Percentiles rank a stretch among this genome's conserved stretches.
Conservation (phyloP, 2,329 filamentous ascomycete genomes). For the Simplicillium aogashimaense region DNA sequence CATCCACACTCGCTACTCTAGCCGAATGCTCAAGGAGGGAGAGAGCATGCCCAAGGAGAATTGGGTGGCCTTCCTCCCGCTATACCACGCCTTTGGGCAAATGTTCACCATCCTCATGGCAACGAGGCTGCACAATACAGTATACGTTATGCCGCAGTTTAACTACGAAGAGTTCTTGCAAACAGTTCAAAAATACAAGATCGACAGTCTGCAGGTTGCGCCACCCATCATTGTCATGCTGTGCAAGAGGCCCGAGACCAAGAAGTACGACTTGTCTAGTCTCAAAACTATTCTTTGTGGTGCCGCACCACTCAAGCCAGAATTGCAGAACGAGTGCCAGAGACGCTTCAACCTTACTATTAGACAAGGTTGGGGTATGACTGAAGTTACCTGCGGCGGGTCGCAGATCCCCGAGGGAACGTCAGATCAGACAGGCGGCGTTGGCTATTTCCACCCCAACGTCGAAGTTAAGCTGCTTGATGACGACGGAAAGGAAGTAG, state of each 20-base stretch:
- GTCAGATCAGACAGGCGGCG: conserved; percentile 29
- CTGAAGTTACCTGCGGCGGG: conserved; percentile 36
- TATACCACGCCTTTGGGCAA: conserved; percentile 54
- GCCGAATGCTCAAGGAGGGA: conserved; percentile 20
- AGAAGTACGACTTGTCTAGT: conserved; percentile 40
- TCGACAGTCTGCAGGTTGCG: conserved; percentile 43
- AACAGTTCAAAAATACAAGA: conserved; percentile 37
- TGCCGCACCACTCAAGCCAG: conserved; percentile 38
- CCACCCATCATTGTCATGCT: conserved; percentile 51
- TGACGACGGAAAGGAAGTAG: conserved; percentile 40
- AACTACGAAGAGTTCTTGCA: conserved; percentile 42
- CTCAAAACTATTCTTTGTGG: conserved; percentile 37
- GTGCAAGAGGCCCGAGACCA: conserved; percentile 43
- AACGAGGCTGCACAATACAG: conserved; percentile 29
- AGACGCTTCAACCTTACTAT: conserved; percentile 26
- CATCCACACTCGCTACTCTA: conserved; percentile 31
- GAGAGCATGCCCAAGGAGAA: conserved; percentile 29
- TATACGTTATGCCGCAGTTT: conserved; percentile 49
- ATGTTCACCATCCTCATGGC: conserved; percentile 39
- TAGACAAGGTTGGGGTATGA: conserved; percentile 53
- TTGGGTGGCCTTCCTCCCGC: conserved; percentile 52
- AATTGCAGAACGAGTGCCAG: conserved; percentile 35
- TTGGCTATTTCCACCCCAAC: conserved; percentile 44
- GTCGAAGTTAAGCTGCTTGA: conserved; percentile 42
- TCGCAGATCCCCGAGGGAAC: conserved; percentile 26